Percentiles rank a stretch among this genome's conserved stretches.
Conservation (phyloP, 371 early-diverging fungal species). For the Mortierella sp. region DNA sequence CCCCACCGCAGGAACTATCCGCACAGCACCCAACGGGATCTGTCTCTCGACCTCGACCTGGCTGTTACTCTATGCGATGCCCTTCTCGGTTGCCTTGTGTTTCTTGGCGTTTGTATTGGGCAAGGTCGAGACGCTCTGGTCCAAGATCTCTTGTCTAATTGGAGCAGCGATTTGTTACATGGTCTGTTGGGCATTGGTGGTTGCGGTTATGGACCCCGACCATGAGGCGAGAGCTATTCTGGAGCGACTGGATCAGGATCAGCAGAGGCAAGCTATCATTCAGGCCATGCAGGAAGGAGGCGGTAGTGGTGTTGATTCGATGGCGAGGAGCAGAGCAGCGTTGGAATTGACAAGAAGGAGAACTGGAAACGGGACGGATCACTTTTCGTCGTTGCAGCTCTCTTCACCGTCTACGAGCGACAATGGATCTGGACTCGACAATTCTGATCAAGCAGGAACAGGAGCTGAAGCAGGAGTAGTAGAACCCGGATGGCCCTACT, state of each 20-base stretch:
- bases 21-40: slow-evolving; percentile 38
- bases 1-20: slow-evolving; percentile 38
- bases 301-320: background rate
- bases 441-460: background rate
- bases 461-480: background rate
- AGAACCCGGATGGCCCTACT: slow-evolving; percentile 12
- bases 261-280: background rate
- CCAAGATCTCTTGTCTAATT: slow-evolving; percentile 49
- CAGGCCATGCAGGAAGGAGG: background rate
- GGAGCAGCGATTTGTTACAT: slow-evolving; percentile 48
- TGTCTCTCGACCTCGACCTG: slow-evolving; percentile 43
- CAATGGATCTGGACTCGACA: background rate
- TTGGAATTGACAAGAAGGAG: slow-evolving; percentile 4
- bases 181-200: slow-evolving; percentile 46
- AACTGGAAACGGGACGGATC: background rate
- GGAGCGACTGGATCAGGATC: slow-evolving; percentile 21
- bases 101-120: slow-evolving; percentile 41
- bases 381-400: background rate
- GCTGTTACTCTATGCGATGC: slow-evolving; percentile 40
- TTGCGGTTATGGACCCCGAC: slow-evolving; percentile 46
- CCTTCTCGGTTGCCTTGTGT: slow-evolving; percentile 31
- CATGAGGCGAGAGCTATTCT: slow-evolving; percentile 37
- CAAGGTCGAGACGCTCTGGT: slow-evolving; percentile 50
- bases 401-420: background rate
- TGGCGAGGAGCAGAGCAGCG: background rate